phyloP scores from a whole-genome alignment of 1,284 basidiomycete genomes.

The Rhodotorula mucilaginosa region DNA sequence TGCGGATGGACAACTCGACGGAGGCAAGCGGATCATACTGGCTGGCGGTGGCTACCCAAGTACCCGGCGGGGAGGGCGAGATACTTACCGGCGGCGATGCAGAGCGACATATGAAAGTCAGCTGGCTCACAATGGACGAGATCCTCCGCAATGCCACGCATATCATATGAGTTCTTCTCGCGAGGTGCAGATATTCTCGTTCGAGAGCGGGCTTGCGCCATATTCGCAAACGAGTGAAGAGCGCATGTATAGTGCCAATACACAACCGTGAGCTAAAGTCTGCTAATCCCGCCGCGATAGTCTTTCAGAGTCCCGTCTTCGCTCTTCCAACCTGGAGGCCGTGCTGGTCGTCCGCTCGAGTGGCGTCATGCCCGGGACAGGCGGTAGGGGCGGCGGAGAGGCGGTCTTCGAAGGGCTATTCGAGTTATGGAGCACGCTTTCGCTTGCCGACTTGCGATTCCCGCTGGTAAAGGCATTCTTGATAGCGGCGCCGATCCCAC shows the following conservation, averaged over 20 bases:
- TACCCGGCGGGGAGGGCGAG: no score
- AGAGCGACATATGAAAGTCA: no score
- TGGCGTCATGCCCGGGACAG: neutral
- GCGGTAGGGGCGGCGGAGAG: neutral
- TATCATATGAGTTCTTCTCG: no score
- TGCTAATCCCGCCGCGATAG: constrained; percentile 13
- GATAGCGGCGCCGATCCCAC: constrained; percentile 22
- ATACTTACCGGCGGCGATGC: no score
- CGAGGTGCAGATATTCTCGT: no score
- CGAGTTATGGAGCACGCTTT: neutral
- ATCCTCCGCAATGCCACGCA: no score
- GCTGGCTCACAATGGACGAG: no score
- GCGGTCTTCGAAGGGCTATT: neutral
- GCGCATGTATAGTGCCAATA: no score
- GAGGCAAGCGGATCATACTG: neutral
- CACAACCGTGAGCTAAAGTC: neutral
- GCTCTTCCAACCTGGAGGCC: neutral
- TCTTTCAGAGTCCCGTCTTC: constrained; percentile 16
- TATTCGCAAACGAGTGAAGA: no score
- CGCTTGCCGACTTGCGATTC: neutral
- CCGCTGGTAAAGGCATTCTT: constrained; percentile 20
- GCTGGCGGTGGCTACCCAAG: constrained; percentile 10
- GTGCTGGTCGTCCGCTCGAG: neutral
- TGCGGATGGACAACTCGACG: neutral
- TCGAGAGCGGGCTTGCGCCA: no score